These are phyloP conservation scores for Lipomyces lipofer DNA, from an alignment of 805 yeast species.

Conservation along the genomic window DNA sequence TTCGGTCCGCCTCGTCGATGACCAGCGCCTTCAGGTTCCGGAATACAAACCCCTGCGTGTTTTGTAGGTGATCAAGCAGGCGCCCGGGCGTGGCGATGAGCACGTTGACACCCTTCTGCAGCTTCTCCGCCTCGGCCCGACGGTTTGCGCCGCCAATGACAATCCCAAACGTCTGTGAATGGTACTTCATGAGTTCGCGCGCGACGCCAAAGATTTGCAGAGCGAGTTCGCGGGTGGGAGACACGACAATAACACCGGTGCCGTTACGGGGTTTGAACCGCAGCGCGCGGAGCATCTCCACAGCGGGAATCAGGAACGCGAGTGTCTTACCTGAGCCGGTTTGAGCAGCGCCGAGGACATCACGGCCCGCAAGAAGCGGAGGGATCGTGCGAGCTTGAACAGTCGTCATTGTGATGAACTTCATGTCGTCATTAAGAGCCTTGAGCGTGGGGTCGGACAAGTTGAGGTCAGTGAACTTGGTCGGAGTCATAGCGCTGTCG, in stretches of 20 bases:
- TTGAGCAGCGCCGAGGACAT: conserved; percentile 98
- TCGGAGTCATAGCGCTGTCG: conserved; percentile 14
- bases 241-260: conserved; percentile 91
- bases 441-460: conserved; percentile 79
- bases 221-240: conserved; percentile 98
- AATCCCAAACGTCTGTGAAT: conserved; percentile 91
- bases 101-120: conserved; percentile 88
- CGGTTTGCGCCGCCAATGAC: conserved; percentile 99
- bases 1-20: conserved; percentile 98
- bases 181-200: conserved; percentile 84
- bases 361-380: conserved; percentile 93
- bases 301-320: conserved; percentile 94
- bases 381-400: conserved; percentile 97
- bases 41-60: conserved; percentile 64
- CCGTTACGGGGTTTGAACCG: conserved; percentile 98
- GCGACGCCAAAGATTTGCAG: conserved; percentile 98
- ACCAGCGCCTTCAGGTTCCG: conserved; percentile 91
- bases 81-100: conserved; percentile 98
- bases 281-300: conserved; percentile 83
- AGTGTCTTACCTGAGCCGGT: conserved; percentile 98
- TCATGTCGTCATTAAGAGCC: conserved; percentile 77
- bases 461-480: conserved; percentile 53
- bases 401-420: conserved; percentile 86
- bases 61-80: conserved; percentile 91
- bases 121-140: conserved; percentile 94